Evolutionary conservation across 257 asterid genomes (phyloP).

Genomic region (Petrea volubilis): DNA sequence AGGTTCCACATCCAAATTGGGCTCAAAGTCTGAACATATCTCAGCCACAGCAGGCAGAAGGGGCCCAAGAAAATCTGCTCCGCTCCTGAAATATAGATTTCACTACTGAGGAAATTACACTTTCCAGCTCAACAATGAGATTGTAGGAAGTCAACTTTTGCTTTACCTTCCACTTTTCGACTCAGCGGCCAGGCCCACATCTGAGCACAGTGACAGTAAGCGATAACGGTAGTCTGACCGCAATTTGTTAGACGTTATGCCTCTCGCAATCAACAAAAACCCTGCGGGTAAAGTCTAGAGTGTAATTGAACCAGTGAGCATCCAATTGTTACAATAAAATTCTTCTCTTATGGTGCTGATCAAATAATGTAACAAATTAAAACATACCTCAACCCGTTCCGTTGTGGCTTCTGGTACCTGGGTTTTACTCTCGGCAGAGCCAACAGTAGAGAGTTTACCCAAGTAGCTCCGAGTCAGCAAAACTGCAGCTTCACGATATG

Average conservation of each 20-base stretch:
- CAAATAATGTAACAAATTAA: slow-evolving; percentile 12
- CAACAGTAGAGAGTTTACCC: slow-evolving; percentile 79
- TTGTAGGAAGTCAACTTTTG: slow-evolving; percentile 22
- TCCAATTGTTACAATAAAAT: slow-evolving; percentile 33
- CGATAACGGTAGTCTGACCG: slow-evolving; percentile 96
- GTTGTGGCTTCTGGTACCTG: slow-evolving; percentile 85
- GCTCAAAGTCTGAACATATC: slow-evolving; percentile 97
- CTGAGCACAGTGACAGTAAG: slow-evolving; percentile 94
- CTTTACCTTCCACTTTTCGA: slow-evolving; percentile 85
- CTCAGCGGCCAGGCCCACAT: slow-evolving; percentile 99
- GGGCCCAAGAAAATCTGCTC: slow-evolving; percentile 99
- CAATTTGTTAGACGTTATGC: slow-evolving; percentile 65
- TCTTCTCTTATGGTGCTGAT: slow-evolving; percentile 17
- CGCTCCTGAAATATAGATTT: slow-evolving; percentile 72
- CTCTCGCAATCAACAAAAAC: slow-evolving; percentile 80
- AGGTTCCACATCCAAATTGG: slow-evolving; percentile 84
- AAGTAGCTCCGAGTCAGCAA: slow-evolving; percentile 90
- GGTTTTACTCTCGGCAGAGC: slow-evolving; percentile 88
- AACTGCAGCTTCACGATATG: slow-evolving; percentile 97
- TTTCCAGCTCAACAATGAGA: slow-evolving; percentile 26
- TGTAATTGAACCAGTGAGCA: slow-evolving; percentile 80
- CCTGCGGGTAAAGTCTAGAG: slow-evolving; percentile 99
- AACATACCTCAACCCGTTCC: slow-evolving; percentile 91
- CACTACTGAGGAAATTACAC: slow-evolving; percentile 31
- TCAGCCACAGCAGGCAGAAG: slow-evolving; percentile 98